Evolutionary conservation across 2,329 filamentous ascomycete species (phyloP).

Genomic region (Pseudogymnoascus sp.): DNA sequence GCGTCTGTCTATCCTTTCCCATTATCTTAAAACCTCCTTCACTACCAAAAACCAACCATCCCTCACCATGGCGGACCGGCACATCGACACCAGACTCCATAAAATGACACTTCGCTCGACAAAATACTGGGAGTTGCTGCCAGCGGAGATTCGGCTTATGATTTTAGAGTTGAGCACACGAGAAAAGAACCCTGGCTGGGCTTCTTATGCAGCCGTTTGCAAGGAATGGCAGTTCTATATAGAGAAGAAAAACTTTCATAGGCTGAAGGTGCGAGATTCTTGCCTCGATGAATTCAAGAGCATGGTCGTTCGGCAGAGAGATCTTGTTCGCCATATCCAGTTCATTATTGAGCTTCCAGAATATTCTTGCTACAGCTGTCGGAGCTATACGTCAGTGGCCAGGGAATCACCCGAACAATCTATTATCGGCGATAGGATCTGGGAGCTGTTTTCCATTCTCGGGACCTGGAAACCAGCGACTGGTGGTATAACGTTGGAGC

Average conservation of each 20-base stretch:
- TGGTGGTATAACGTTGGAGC: constrained; percentile 27
- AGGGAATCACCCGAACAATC: neutral
- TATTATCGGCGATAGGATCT: neutral
- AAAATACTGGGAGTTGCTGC: constrained; percentile 9
- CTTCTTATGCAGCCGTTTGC: constrained; percentile 17
- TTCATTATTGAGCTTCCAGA: constrained; percentile 27
- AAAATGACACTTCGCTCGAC: neutral
- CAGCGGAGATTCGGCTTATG: constrained; percentile 28
- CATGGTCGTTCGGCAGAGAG: constrained; percentile 16
- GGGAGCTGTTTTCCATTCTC: constrained; percentile 26
- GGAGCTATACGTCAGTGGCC: no score
- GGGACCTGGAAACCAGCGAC: constrained; percentile 24
- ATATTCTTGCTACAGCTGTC: constrained; percentile 23
- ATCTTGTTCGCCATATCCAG: constrained; percentile 27
- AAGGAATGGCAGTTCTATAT: neutral
- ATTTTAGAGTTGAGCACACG: constrained; percentile 25
- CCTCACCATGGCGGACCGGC: neutral
- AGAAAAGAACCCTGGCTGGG: constrained; percentile 28
- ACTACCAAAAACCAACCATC: neutral
- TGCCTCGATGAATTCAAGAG: neutral
- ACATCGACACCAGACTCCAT: neutral
- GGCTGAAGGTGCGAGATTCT: neutral
- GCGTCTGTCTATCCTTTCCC: neutral
- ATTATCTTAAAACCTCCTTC: neutral
- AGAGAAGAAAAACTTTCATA: neutral